Percentiles rank a stretch among this genome's conserved stretches.
phyloP scores from a whole-genome alignment of 73 alveolate species.

The Paramecium pentaurelia region DNA sequence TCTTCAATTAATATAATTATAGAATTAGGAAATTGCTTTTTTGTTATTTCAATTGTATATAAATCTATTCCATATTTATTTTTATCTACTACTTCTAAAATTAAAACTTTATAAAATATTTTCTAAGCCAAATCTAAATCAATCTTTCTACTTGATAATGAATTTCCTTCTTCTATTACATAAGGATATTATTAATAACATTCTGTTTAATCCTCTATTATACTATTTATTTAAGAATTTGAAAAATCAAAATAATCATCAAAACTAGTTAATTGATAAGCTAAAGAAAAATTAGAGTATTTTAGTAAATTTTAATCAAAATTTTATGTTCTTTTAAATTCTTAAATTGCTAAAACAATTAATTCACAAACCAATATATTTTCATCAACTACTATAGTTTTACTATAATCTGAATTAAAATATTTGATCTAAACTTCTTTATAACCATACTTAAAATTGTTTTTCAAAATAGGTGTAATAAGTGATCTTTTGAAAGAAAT shows the following conservation, averaged over 20 bases:
- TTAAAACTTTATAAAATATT: not conserved
- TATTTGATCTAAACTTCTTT: not conserved
- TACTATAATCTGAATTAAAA: not conserved
- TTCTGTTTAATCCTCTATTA: not conserved
- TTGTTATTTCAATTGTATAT: not conserved
- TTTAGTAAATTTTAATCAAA: not conserved
- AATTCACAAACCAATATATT: not conserved
- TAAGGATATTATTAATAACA: not conserved
- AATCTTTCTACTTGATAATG: not conserved
- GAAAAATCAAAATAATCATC: not conserved
- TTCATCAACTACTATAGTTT: not conserved
- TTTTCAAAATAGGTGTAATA: not conserved
- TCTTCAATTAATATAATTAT: not conserved
- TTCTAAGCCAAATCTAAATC: not conserved
- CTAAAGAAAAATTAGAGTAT: not conserved
- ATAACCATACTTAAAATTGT: not conserved
- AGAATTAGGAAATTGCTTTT: not conserved
- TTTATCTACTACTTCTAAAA: not conserved
- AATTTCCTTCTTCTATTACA: not conserved
- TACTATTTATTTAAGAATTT: not conserved
- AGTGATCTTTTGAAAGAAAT: not conserved
- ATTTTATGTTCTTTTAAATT: not conserved
- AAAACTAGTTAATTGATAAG: not conserved
- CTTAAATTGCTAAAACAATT: not conserved
- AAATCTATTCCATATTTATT: not conserved